These are phyloP conservation scores for Olyra latifolia DNA, from an alignment of 176 grass and related monocot species.

Conservation along the genomic window DNA sequence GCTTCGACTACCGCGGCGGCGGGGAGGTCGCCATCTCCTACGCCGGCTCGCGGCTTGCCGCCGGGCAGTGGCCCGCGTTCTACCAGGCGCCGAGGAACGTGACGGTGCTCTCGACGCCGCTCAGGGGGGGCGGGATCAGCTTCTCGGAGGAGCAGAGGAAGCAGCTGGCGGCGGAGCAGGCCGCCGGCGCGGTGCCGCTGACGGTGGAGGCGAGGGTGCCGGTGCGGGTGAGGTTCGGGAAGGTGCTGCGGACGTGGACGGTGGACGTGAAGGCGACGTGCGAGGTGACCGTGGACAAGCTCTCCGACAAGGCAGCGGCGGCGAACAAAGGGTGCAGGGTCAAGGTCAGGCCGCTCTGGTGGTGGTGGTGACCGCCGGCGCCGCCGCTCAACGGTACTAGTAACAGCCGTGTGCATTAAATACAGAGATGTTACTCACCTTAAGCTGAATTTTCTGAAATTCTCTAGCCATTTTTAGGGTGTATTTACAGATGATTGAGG, in stretches of 20 bases:
- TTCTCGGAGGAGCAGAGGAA: conserved; percentile 23
- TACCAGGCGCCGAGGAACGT: conserved; percentile 58
- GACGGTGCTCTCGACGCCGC: conserved; percentile 40
- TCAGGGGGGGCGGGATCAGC: conserved; percentile 29
- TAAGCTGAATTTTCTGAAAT: background rate
- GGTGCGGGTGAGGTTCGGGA: conserved; percentile 51
- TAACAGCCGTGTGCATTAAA: background rate
- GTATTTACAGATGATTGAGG: background rate
- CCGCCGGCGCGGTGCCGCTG: conserved; percentile 46
- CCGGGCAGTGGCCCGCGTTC: conserved; percentile 72
- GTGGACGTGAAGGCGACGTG: conserved; percentile 67
- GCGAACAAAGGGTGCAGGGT: conserved; percentile 35
- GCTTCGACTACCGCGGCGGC: conserved; percentile 65
- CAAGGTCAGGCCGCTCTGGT: conserved; percentile 49
- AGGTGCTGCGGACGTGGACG: conserved; percentile 63
- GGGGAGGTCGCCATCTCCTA: conserved; percentile 47
- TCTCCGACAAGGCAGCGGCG: conserved; percentile 28
- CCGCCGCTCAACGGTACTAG: background rate
- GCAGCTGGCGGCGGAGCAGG: conserved; percentile 25
- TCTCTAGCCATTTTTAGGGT: background rate
- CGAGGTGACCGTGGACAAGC: conserved; percentile 57
- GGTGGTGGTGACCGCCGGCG: conserved; percentile 47
- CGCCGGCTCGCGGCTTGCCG: conserved; percentile 38
- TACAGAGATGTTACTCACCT: background rate
- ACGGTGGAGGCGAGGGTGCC: conserved; percentile 41